phyloP scores from a whole-genome alignment of 2,329 filamentous ascomycete genomes.

The Rugonectria rugulosa region DNA sequence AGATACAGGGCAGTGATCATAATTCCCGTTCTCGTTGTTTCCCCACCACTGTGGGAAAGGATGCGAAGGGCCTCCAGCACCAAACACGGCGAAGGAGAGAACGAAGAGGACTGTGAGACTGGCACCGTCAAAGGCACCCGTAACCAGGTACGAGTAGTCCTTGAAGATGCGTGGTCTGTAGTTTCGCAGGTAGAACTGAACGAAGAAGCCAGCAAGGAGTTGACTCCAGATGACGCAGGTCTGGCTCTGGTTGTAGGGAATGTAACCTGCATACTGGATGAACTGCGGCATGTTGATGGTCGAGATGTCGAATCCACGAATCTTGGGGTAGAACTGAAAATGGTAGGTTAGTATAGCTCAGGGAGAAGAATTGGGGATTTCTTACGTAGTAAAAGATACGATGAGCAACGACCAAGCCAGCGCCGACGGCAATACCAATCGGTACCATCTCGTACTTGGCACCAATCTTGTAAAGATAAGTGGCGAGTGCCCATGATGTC shows the following conservation, averaged over 20 bases:
- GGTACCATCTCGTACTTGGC: slow-evolving; percentile 56
- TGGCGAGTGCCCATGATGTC: slow-evolving; percentile 58
- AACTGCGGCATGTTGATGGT: slow-evolving; percentile 63
- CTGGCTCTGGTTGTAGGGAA: slow-evolving; percentile 63
- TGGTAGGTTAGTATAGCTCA: slow-evolving; percentile 2
- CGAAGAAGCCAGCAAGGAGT: slow-evolving; percentile 54
- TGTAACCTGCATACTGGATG: slow-evolving; percentile 61
- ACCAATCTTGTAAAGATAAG: slow-evolving; percentile 59
- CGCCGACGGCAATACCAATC: slow-evolving; percentile 58
- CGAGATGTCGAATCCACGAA: slow-evolving; percentile 48
- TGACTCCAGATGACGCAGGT: slow-evolving; percentile 62
- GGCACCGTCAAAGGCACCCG: slow-evolving; percentile 61
- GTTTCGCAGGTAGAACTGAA: slow-evolving; percentile 61
- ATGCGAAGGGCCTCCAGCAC: slow-evolving; percentile 52
- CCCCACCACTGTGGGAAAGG: slow-evolving; percentile 64
- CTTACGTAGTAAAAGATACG: slow-evolving; percentile 51
- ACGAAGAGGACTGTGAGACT: slow-evolving; percentile 58
- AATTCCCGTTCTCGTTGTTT: slow-evolving; percentile 57
- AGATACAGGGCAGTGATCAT: slow-evolving; percentile 60
- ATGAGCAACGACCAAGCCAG: slow-evolving; percentile 52
- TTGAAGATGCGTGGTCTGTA: slow-evolving; percentile 59
- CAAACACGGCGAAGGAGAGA: slow-evolving; percentile 64
- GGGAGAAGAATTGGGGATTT: not conserved
- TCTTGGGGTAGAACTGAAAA: slow-evolving; percentile 54
- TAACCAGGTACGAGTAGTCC: slow-evolving; percentile 61